phyloP scores from a whole-genome alignment of 148 eudicot species.

The Dianthus caryophyllus region DNA sequence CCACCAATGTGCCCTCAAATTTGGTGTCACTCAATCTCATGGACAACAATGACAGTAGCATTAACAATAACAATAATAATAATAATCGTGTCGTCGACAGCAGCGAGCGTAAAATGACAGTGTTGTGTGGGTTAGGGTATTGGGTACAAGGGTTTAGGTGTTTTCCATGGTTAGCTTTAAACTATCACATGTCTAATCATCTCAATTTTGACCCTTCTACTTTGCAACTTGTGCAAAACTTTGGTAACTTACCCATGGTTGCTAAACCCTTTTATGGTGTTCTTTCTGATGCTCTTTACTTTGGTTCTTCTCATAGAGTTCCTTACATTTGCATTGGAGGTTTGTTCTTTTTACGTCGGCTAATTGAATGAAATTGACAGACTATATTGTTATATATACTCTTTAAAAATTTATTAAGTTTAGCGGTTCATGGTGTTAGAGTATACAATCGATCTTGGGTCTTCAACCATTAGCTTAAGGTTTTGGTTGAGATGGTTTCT shows the following conservation, averaged over 20 bases:
- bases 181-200: slow-evolving; percentile 81
- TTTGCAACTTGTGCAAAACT: slow-evolving; percentile 73
- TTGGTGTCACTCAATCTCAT: slow-evolving; percentile 3
- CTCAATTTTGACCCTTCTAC: slow-evolving; percentile 67
- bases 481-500: too few relatives aligned
- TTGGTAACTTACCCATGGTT: slow-evolving; percentile 77
- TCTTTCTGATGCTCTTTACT: slow-evolving; percentile 74
- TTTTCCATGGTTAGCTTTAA: slow-evolving; percentile 86
- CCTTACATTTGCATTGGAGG: slow-evolving; percentile 95
- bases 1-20: slow-evolving; percentile 13
- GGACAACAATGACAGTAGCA: not conserved
- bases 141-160: slow-evolving; percentile 94
- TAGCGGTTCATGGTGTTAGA: too few relatives aligned
- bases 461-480: too few relatives aligned
- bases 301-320: slow-evolving; percentile 72
- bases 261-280: slow-evolving; percentile 88
- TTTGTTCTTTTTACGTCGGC: slow-evolving; percentile 17
- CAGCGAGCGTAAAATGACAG: slow-evolving; percentile 46
- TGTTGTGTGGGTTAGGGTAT: slow-evolving; percentile 85
- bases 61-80: not conserved
- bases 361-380: not conserved
- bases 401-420: too few relatives aligned
- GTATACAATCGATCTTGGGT: too few relatives aligned
- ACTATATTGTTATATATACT: not conserved
- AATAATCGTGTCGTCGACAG: slow-evolving; percentile 30